Base-by-base conservation (phyloP, 495 filamentous ascomycete genomes). In the Neurospora sp. region DNA sequence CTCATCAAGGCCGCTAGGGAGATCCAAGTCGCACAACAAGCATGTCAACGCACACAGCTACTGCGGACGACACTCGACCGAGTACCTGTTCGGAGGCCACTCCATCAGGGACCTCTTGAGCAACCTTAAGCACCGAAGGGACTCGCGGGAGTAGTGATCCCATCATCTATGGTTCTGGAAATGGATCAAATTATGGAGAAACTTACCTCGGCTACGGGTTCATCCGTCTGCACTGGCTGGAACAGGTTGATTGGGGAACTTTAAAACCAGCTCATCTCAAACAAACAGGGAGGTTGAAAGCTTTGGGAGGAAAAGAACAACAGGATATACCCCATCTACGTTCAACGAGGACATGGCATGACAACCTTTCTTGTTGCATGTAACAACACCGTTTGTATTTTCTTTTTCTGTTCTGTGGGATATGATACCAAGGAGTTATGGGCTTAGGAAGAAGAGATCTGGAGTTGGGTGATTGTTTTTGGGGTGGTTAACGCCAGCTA, bases 1-100 rank as follows among this genome's bases (percentile, higher is more conserved):
- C 12, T 8, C 27, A 65, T 65, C 53, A 65, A 65, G 14, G 53
- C 48, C 48, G 4, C 27, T 65, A 18, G 27, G 53, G 3, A 35
- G 12, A 65, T 16, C 22, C 27, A 65, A 37, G 53, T 65, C 53
- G 1, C 53, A 65, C 53, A 71, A 44, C 40, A 65, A 35, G 38
- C 77, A 78, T 53, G 73, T 78, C 73, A 82, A 82, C 61, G 80
- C 78, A 61, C 68, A 82, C 75, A 81, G 78, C 72, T 80, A 80
- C 71, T 82, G 80, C 65, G 80, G 80, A 53, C 72, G 80, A 9
- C 80, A 82, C 69, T 76, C 78, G 61, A 73, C 77, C 65, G 74
- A 82, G 76, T 82, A 74, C 68, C 68, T 82, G 14, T 81, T 81
- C 40, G 76, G 76, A 4, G 79, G 79, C 3, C 75, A 73, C 69